Base-by-base conservation (phyloP, 306 rosid genomes). In the Cicer cuneatum region DNA sequence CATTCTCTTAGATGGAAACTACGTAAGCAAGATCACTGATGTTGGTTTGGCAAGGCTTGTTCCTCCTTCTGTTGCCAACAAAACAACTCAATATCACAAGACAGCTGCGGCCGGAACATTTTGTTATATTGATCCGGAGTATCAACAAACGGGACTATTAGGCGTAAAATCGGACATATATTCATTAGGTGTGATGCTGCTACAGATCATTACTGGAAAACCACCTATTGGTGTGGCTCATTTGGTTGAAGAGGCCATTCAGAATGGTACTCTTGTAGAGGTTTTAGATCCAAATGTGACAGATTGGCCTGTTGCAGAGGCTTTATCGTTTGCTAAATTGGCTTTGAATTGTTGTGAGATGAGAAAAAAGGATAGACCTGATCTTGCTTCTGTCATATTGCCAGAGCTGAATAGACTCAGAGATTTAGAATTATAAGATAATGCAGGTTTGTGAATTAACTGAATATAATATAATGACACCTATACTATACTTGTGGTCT, bases 51-150 rank as follows among this genome's bases (percentile, higher is more conserved):
- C 98, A 13, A 74, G 94, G 47, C 88, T 92, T 8, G 96, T 92
- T 63, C 96, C 96, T 0, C 84, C 92, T 5, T 73, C 81, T 1
- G 47, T 77, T 4, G 69, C 89, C 2, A 74, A 90, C 70, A 74
- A 56, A 21, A 78, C 80, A 52, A 90, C 94, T 10, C 81, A 87
- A 73, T 92, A 87, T 67, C 87, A 66, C 81, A 33, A 76, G 77
- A 92, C 94, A 61, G 63, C 89, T 15, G 89, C 98, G 10, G 94
- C 92, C 0, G 98, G 98, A 29, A 92, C 96, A 37, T 88, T 92
- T 39, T 92, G 90, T 59, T 92, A 92, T 74, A 92, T 90, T 40
- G 98, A 92, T 35, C 96, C 96, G 2, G 96, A 92, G 73, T 92
- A 92, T 71, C 96, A 92, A 51, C 92, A 90, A 70, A 90, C 91